These are phyloP conservation scores for Staphylotrichum tortipilum DNA, from an alignment of 495 filamentous ascomycete genomes.

Conservation along the genomic window DNA sequence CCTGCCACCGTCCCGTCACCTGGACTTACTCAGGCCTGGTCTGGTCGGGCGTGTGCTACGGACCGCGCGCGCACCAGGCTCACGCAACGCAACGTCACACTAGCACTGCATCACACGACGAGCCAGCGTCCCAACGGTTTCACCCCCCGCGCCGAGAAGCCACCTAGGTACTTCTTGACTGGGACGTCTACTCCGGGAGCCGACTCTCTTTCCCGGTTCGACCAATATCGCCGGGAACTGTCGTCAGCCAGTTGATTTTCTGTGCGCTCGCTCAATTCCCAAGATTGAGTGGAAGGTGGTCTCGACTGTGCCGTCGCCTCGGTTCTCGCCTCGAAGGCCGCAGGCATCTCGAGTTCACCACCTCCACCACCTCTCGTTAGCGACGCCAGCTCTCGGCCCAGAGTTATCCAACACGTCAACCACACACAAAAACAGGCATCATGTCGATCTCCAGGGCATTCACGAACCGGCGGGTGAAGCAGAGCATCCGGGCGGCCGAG, in stretches of 20 bases:
- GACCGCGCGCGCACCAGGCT: conserved; percentile 3
- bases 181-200: no score
- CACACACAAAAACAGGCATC: no score
- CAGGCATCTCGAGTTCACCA: not conserved
- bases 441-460: conserved; percentile 62
- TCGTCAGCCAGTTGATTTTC: not conserved
- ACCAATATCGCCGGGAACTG: not conserved
- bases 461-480: conserved; percentile 46
- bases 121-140: not conserved
- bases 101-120: conserved; percentile 5
- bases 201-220: not conserved
- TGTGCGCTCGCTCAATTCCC: not conserved
- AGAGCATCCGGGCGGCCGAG: conserved; percentile 30
- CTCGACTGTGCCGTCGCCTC: not conserved
- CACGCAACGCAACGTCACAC: conserved; percentile 14
- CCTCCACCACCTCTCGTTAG: no score
- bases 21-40: no score
- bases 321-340: not conserved
- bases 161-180: not conserved
- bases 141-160: not conserved
- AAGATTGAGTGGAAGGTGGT: not conserved
- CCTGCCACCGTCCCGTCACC: no score
- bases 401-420: no score
- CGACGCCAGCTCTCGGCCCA: no score
- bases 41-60: conserved; percentile 6